Conservation (phyloP, 2,329 filamentous ascomycete species). For the Trichoderma harzianum region DNA sequence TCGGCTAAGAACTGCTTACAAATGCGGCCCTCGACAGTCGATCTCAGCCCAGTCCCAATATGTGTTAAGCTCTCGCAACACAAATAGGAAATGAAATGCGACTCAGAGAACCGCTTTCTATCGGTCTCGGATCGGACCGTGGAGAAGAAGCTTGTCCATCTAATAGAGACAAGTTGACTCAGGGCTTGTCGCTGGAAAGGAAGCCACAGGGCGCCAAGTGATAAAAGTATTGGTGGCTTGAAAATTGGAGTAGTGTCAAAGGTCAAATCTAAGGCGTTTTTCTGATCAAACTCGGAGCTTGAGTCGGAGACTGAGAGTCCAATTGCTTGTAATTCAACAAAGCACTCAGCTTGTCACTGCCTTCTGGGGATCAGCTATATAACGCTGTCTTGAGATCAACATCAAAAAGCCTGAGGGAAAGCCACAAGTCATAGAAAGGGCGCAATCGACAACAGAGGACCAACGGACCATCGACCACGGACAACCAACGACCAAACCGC, state of each 20-base stretch:
- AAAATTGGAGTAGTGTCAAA: background rate
- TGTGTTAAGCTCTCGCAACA: background rate
- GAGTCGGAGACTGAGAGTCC: background rate
- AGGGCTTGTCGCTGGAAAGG: background rate
- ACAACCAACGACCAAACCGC: background rate
- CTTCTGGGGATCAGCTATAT: background rate
- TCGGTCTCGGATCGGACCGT: background rate
- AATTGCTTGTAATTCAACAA: background rate
- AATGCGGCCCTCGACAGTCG: background rate
- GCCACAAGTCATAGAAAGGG: background rate
- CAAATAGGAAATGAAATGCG: background rate
- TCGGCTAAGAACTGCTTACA: background rate
- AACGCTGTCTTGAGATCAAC: background rate
- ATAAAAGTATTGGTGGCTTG: constrained; percentile 1
- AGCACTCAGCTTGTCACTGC: background rate
- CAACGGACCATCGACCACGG: background rate
- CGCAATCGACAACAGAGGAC: background rate
- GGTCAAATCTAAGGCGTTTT: constrained; percentile 3
- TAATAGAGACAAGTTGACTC: background rate
- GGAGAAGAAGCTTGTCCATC: background rate
- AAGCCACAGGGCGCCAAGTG: background rate
- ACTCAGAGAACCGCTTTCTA: background rate
- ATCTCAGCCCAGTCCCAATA: background rate
- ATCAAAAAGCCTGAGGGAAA: background rate
- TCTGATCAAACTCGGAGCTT: background rate